Evolutionary conservation across 2,329 filamentous ascomycete genomes (phyloP).

Genomic region (Colletotrichum trifolii): DNA sequence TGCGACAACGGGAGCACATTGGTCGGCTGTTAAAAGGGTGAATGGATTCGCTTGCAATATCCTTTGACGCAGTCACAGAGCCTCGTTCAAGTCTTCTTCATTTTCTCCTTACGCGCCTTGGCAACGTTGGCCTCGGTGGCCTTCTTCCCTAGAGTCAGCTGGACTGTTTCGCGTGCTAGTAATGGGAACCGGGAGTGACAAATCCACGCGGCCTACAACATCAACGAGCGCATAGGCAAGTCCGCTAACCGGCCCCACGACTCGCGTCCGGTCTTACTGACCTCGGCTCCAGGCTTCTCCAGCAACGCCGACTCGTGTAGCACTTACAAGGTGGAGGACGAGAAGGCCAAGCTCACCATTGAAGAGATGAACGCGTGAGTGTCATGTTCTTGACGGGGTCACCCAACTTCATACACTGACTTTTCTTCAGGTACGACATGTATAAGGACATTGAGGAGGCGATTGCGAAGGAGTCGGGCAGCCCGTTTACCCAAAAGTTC

Average conservation of each 20-base stretch:
- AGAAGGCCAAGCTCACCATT: slow-evolving; percentile 71
- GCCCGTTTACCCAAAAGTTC: slow-evolving; percentile 50
- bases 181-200: too few species aligned
- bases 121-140: too few species aligned
- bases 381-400: background rate
- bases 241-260: background rate
- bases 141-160: too few species aligned
- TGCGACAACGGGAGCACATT: too few species aligned
- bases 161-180: too few species aligned
- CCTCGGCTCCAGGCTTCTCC: slow-evolving; percentile 62
- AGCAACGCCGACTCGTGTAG: slow-evolving; percentile 64
- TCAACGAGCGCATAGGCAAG: slow-evolving; percentile 70
- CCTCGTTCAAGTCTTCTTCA: too few species aligned
- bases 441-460: slow-evolving; percentile 65
- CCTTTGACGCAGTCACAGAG: too few species aligned
- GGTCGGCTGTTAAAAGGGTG: too few species aligned
- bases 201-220: slow-evolving; percentile 63
- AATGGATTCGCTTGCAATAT: too few species aligned
- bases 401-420: background rate
- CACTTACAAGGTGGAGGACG: slow-evolving; percentile 71
- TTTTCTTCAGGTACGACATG: slow-evolving; percentile 64
- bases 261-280: background rate
- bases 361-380: slow-evolving; percentile 75
- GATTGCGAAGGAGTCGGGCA: slow-evolving; percentile 49
- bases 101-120: too few species aligned